Evolutionary conservation across 2,329 filamentous ascomycete genomes (phyloP), one percentile per base, ranked within the genome.

Genomic region (Sclerotinia spermophila): DNA sequence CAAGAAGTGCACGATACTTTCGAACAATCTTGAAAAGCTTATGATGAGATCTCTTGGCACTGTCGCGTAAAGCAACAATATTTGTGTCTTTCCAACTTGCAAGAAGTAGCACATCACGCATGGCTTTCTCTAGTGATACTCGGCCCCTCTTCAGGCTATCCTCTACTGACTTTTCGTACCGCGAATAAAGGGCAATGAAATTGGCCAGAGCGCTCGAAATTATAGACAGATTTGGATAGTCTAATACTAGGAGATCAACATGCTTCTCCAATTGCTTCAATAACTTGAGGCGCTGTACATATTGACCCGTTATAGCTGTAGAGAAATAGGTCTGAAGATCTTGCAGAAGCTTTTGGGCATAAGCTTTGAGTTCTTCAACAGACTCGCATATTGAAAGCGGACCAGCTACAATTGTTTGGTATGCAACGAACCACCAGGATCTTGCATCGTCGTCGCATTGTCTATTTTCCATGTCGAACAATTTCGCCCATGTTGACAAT

Each of bases 51-150:
- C 90, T 91, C 76, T 91, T 90, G 1, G 96, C 94, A 80, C 95
- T 98, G 78, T 97, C 94, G 74, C 90, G 88, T 24, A 99, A 83
- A 1, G 93, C 92, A 62, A 91, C 90, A 73, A 99, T 96, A 77
- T 98, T 99, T 33, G 93, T 97, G 76, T 99, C 96, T 80, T 97
- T 97, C 96, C 96, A 99, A 80, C 94, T 97, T 11, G 94, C 94
- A 76, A 99, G 84, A 67, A 97, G 88, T 24, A 99, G 86, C n/a
- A 97, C 90, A 75, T 98, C 92, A 79, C 92, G 95, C 86, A 98
- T 93, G 71, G 93, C 89, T 81, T 94, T 97, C 79, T 98, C 95
- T n/a, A 98, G 85, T 0, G 86, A 84, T 10, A 85, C 83, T 69
- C 93, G 88, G n/a, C 90, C 92, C 59, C 87, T 87, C 30, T 82